Conservation (phyloP, 371 early-diverging fungal genomes). For the Choanephora cucurbitarum region DNA sequence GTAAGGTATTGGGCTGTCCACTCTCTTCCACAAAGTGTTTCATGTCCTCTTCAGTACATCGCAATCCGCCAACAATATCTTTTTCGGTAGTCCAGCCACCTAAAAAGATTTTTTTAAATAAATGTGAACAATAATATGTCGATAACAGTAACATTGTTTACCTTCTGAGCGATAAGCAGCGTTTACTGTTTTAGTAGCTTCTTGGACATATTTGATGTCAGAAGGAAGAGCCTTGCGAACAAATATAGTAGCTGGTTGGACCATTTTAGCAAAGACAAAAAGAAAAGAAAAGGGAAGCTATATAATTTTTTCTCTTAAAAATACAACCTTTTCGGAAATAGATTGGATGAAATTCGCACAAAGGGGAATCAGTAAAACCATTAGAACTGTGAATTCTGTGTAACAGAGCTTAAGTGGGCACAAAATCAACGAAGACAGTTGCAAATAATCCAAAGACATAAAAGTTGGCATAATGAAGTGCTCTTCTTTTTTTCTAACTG, state of each 20-base stretch:
- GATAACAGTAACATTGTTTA: not conserved
- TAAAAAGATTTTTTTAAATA: slow-evolving; percentile 1
- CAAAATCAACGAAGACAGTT: too few species aligned
- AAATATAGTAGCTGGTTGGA: slow-evolving; percentile 15
- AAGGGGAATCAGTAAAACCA: too few species aligned
- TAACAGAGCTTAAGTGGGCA: too few species aligned
- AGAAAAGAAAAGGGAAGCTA: not conserved
- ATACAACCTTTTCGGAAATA: not conserved
- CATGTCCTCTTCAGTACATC: slow-evolving; percentile 34
- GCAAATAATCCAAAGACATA: too few species aligned
- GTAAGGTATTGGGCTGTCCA: slow-evolving; percentile 32
- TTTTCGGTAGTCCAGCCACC: slow-evolving; percentile 52
- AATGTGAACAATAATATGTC: not conserved
- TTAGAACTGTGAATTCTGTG: too few species aligned
- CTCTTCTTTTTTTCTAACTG: too few species aligned
- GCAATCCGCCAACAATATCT: slow-evolving; percentile 34
- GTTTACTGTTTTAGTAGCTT: slow-evolving; percentile 18
- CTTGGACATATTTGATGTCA: slow-evolving; percentile 9
- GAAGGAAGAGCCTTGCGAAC: slow-evolving; percentile 12
- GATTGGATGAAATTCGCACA: too few species aligned
- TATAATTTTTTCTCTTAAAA: not conserved
- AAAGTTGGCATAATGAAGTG: too few species aligned
- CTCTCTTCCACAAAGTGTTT: slow-evolving; percentile 17
- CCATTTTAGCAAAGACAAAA: slow-evolving; percentile 14
- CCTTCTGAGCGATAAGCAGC: slow-evolving; percentile 26